phyloP scores from a whole-genome alignment of 768 basidiomycete species.

The Rickenella mellea region DNA sequence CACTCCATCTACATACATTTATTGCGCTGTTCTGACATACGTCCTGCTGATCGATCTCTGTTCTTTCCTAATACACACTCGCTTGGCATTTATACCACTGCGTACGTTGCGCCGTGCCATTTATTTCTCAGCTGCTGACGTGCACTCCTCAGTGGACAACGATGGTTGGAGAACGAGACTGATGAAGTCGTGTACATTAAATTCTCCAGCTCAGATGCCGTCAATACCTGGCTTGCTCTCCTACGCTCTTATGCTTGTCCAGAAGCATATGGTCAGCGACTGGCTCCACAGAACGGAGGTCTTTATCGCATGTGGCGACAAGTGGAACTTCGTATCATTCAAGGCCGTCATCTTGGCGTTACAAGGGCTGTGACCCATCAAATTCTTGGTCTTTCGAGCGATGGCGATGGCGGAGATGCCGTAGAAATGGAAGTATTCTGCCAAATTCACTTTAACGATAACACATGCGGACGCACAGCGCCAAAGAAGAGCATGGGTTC shows the following conservation, averaged over 20 bases:
- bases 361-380: constrained; percentile 25
- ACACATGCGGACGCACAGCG: constrained; percentile 64
- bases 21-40: constrained; percentile 72
- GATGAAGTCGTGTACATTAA: constrained; percentile 67
- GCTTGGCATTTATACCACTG: constrained; percentile 55
- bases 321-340: constrained; percentile 61
- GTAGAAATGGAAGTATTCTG: constrained; percentile 55
- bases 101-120: constrained; percentile 28
- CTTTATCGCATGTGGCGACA: constrained; percentile 86
- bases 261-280: constrained; percentile 63
- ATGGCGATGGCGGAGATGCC: constrained; percentile 2
- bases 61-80: constrained; percentile 74
- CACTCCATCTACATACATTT: constrained; percentile 67
- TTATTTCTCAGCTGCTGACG: constrained; percentile 6
- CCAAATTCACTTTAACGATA: constrained; percentile 64
- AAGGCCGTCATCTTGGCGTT: constrained; percentile 65
- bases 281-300: constrained; percentile 52
- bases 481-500: constrained; percentile 55
- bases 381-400: not conserved
- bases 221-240: constrained; percentile 71
- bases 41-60: constrained; percentile 63
- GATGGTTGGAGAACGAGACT: constrained; percentile 41
- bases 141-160: constrained; percentile 37
- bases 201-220: constrained; percentile 53
- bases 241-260: constrained; percentile 74